Evolutionary conservation across 305 asterid species (phyloP), one percentile per base, ranked within the genome.

Genomic region (Fraxinus baroniana): DNA sequence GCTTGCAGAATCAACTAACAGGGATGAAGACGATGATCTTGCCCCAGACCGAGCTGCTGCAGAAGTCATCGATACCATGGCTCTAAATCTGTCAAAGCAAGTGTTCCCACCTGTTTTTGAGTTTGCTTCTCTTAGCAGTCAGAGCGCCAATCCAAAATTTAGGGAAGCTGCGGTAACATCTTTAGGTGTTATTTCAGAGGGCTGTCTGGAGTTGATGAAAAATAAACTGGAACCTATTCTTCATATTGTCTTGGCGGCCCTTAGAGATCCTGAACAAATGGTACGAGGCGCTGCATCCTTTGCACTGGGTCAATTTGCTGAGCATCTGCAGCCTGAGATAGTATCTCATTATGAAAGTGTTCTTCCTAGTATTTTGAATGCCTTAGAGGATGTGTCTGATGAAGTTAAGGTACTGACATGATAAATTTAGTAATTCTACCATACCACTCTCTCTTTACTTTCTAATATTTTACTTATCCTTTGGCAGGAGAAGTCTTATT

Each of bases 11-110:
- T 93, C 99, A 30, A 88, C 91, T 68, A 79, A 91, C 79, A 77
- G 87, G 80, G 94, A 91, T 84, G 99, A 90, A 80, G 98, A 96
- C 83, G 98, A 94, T 86, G 99, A 97, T 88, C 94, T 97, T 86
- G 95, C 98, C 83, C 95, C 99, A 78, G 98, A 97, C 82, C 92
- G 98, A 77, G 98, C 98, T 87, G 99, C 98, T 80, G 99, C 99
- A 33, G 99, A 96, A 91, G 99, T 96, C 80, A 94, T 96, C 86
- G 99, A 96, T 83, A 94, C 98, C 79, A 93, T 96, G 97, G 98
- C 99, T 64, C 70, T 96, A 83, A 91, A 85, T 86, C 90, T 94
- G 86, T 52, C 99, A 35, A 96, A 96, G 89, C 95, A 88, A 85
- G 98, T 96, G 30, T 96, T 91, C 82, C 95, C 97, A 55, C 97